These are phyloP conservation scores for Colletotrichum phormii DNA, from an alignment of 2,329 filamentous ascomycete genomes.

Conservation along the genomic window DNA sequence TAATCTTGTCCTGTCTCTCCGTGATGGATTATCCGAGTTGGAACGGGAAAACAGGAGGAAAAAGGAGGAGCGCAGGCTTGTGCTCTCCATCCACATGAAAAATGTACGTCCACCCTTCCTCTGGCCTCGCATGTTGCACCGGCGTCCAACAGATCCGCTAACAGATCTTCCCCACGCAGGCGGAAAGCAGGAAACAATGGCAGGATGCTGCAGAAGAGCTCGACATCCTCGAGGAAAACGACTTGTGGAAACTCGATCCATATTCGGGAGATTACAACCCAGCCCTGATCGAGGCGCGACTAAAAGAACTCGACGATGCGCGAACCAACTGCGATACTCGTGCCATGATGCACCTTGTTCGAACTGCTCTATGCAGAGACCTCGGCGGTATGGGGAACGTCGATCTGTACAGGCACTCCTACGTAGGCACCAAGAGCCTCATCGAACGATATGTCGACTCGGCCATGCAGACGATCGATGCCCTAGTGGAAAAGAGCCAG, in stretches of 20 bases:
- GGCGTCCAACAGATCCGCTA: not conserved
- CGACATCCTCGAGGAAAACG: conserved; percentile 82
- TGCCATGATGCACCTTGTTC: conserved; percentile 82
- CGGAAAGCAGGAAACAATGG: conserved; percentile 79
- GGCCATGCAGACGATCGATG: conserved; percentile 78
- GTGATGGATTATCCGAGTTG: conserved; percentile 63
- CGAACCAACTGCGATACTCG: conserved; percentile 77
- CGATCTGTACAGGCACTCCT: conserved; percentile 84
- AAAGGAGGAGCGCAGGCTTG: conserved; percentile 70
- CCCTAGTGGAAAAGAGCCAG: conserved; percentile 72
- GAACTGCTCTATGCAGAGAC: conserved; percentile 83
- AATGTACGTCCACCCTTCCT: conserved; percentile 62
- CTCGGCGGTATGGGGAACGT: conserved; percentile 88
- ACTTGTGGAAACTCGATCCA: conserved; percentile 80
- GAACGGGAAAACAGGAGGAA: conserved; percentile 60
- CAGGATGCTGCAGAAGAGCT: conserved; percentile 79
- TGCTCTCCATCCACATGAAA: conserved; percentile 73
- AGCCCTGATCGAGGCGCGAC: conserved; percentile 74
- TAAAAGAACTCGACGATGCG: conserved; percentile 80
- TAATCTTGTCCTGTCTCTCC: conserved; percentile 57
- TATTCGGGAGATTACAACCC: conserved; percentile 76
- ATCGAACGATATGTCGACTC: conserved; percentile 91
- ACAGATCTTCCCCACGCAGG: conserved; percentile 56
- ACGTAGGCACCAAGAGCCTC: conserved; percentile 86
- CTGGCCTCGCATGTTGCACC: not conserved